Evolutionary conservation across 192 early-diverging fungal species (phyloP), one percentile per base, ranked within the genome.

Genomic region (Backusella westeae): DNA sequence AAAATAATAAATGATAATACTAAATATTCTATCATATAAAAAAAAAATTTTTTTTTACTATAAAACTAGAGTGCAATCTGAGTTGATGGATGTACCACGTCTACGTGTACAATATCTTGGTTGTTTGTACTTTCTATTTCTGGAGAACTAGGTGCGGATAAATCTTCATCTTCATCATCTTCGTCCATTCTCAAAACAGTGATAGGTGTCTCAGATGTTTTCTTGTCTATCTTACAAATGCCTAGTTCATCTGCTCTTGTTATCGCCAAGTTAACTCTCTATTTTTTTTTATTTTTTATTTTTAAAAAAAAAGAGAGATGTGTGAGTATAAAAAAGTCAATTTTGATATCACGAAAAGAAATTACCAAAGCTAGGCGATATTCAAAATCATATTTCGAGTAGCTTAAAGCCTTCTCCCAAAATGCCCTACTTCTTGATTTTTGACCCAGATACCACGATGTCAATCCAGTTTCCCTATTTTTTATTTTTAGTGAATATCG

Each of bases 361-460:
- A 23, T 63, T 53, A 80, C 78, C 73, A 78, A 56, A 65, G 80
- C 76, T 19, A 81, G 63, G 17, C 80, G 72, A 67, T 81, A 87
- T 77, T 88, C 87, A 81, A 88, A 88, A 73, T 88, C 87, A 41
- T 84, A 88, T 23, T 85, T 83, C 17, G 77, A 82, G 52, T 63
- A 87, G 3, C 74, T 74, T 39, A 77, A 53, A 5, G 85, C 85
- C 32, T 76, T 81, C 19, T 88, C 87, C 87, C 87, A 88, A 23
- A 81, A 72, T 4, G 19, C 46, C 32, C 80, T 77, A 46, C 80
- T 81, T 29, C 76, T 73, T 23, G 42, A 14, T 14, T 76, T 76
- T 44, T 81, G 77, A 19, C 80, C 82, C 4, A 81, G 41, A 53
- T 82, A 77, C 84, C 84, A 88, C 1, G 81, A 78, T 1, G 81